Evolutionary conservation across 164 flowering plant genomes (phyloP).

Genomic region (Echeveria elegans): DNA sequence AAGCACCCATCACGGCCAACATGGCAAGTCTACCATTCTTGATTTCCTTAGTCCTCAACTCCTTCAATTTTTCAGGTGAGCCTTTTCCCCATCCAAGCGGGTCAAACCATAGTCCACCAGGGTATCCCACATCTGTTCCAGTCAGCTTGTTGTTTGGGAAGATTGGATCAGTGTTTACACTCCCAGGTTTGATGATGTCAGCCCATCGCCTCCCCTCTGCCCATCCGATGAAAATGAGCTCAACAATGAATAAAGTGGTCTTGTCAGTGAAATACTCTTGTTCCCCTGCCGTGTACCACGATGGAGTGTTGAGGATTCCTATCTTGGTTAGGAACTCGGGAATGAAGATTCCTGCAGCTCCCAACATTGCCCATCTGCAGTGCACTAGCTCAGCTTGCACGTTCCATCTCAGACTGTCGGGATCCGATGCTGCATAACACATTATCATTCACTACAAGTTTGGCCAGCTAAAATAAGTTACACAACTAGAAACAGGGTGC

Average conservation of each 20-base stretch:
- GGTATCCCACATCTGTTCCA: conserved; percentile 96
- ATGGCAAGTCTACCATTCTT: conserved; percentile 95
- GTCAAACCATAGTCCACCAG: conserved; percentile 97
- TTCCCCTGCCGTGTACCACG: conserved; percentile 96
- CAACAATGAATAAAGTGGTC: conserved; percentile 82
- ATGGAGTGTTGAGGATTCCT: conserved; percentile 90
- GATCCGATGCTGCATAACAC: conserved; percentile 66
- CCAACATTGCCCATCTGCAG: conserved; percentile 99
- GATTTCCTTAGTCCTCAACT: conserved; percentile 89
- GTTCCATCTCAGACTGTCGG: conserved; percentile 80
- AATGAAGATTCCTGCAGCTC: conserved; percentile 98
- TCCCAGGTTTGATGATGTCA: conserved; percentile 87
- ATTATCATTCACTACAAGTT: neutral
- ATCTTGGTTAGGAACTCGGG: conserved; percentile 87
- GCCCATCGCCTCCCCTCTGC: conserved; percentile 79
- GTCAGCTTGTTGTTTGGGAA: conserved; percentile 99
- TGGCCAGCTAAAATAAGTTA: neutral
- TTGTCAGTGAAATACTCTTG: conserved; percentile 96
- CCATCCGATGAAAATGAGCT: conserved; percentile 93
- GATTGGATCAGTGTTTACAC: conserved; percentile 95
- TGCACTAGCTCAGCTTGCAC: conserved; percentile 85
- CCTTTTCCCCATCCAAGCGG: conserved; percentile 93
- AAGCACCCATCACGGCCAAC: conserved; percentile 97
- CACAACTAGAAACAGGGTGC: neutral
- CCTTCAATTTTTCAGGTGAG: conserved; percentile 67